Percentiles rank a stretch among this genome's conserved stretches.
Evolutionary conservation across 208 protist genomes (phyloP).

Genomic region (Leishmania martiniquensis): DNA sequence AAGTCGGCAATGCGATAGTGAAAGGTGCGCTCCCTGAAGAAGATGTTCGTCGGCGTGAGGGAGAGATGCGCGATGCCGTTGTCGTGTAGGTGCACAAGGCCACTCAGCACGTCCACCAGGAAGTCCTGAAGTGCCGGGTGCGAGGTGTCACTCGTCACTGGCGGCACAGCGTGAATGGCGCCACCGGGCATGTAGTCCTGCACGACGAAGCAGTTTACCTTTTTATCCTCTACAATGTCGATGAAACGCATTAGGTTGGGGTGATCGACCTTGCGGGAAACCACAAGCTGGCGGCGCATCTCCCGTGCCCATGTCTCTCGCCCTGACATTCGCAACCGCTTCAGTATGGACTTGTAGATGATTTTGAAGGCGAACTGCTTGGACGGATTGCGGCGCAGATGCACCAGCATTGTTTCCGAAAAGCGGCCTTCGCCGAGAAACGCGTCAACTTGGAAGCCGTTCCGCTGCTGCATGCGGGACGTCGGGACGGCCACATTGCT

Average conservation of each 20-base stretch:
- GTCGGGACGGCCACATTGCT: constrained; percentile 24
- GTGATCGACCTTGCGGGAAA: constrained; percentile 62
- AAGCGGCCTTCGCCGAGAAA: constrained; percentile 52
- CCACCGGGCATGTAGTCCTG: constrained; percentile 61
- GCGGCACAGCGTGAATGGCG: constrained; percentile 27
- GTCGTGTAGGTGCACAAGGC: constrained; percentile 66
- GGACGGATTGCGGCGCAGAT: constrained; percentile 44
- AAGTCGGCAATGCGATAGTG: constrained; percentile 73
- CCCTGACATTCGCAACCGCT: constrained; percentile 27
- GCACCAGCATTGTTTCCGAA: constrained; percentile 69
- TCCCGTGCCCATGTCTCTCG: constrained; percentile 27
- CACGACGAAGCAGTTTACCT: constrained; percentile 65
- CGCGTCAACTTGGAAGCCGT: constrained; percentile 57
- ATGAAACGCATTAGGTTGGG: constrained; percentile 64
- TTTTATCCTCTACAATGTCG: constrained; percentile 76
- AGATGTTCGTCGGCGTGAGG: constrained; percentile 76
- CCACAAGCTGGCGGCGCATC: constrained; percentile 42
- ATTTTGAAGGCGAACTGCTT: constrained; percentile 74
- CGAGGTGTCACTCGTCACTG: constrained; percentile 15
- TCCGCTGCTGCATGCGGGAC: constrained; percentile 35
- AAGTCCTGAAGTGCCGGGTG: constrained; percentile 45
- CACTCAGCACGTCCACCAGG: constrained; percentile 66
- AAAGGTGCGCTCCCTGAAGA: constrained; percentile 42
- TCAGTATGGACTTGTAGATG: constrained; percentile 50
- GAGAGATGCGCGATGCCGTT: constrained; percentile 67